These are phyloP conservation scores for Hydnomerulius pinastri DNA, from an alignment of 768 basidiomycete species.

Conservation along the genomic window DNA sequence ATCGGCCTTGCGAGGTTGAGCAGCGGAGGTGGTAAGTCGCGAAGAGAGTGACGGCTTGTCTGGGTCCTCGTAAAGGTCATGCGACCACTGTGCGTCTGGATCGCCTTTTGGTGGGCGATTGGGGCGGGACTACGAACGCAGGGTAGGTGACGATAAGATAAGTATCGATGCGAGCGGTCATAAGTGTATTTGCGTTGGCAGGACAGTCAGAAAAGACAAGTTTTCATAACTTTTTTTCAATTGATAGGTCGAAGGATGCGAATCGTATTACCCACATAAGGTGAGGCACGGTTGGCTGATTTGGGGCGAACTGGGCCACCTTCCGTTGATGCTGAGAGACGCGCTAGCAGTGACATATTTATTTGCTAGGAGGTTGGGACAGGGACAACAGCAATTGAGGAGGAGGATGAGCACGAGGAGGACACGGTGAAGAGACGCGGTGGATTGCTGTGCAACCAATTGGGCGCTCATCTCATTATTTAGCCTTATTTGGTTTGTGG, in stretches of 20 bases:
- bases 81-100: slow-evolving; percentile 66
- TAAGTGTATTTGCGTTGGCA: background rate
- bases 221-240: slow-evolving; percentile 18
- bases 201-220: slow-evolving; percentile 1
- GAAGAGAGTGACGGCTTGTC: slow-evolving; percentile 57
- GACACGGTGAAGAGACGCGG: background rate
- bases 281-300: slow-evolving; percentile 31
- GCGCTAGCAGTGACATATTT: slow-evolving; percentile 33
- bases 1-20: slow-evolving; percentile 51
- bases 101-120: slow-evolving; percentile 65
- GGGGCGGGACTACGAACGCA: slow-evolving; percentile 41
- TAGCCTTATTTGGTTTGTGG: slow-evolving; percentile 31
- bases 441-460: background rate
- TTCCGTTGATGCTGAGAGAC: slow-evolving; percentile 27
- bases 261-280: slow-evolving; percentile 38
- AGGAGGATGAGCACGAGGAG: background rate
- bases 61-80: slow-evolving; percentile 66
- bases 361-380: background rate
- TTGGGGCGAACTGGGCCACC: slow-evolving; percentile 34
- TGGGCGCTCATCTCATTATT: slow-evolving; percentile 13
- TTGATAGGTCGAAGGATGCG: slow-evolving; percentile 23
- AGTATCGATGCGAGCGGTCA: background rate
- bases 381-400: background rate
- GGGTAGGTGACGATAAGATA: no score
- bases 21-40: slow-evolving; percentile 48